Evolutionary conservation across 257 asterid genomes (phyloP).

Genomic region (Nicotiana paniculata): DNA sequence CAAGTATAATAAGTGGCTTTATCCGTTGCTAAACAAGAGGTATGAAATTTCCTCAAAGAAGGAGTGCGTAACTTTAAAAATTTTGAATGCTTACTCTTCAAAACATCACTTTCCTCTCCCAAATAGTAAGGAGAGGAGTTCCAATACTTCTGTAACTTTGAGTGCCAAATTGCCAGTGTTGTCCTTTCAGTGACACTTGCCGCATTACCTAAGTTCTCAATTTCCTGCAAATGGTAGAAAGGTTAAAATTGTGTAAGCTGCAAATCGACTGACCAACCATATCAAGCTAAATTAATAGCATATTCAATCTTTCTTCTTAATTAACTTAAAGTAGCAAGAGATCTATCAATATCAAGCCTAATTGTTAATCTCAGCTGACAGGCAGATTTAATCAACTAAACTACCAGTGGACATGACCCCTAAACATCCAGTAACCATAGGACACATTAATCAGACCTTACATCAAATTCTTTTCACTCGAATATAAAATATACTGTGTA

Average conservation of each 20-base stretch:
- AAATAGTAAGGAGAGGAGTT: constrained; percentile 47
- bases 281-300: neutral
- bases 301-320: neutral
- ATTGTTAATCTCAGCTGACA: neutral
- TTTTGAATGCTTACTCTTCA: constrained; percentile 25
- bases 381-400: neutral
- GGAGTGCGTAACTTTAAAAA: neutral
- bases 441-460: neutral
- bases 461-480: neutral
- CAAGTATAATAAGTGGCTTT: neutral
- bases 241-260: neutral
- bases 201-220: constrained; percentile 43
- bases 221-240: constrained; percentile 29
- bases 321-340: neutral
- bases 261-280: neutral
- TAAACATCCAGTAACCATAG: neutral
- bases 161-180: constrained; percentile 30
- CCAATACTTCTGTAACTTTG: constrained; percentile 33
- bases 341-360: neutral
- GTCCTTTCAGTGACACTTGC: constrained; percentile 12
- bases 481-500: neutral
- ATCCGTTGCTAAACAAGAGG: neutral
- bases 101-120: constrained; percentile 30
- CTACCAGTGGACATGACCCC: neutral
- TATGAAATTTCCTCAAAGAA: neutral